Percentiles rank a stretch among this genome's conserved stretches.
Conservation (phyloP, 108 stramenopile species). For the Nitzschia inconspicua region DNA sequence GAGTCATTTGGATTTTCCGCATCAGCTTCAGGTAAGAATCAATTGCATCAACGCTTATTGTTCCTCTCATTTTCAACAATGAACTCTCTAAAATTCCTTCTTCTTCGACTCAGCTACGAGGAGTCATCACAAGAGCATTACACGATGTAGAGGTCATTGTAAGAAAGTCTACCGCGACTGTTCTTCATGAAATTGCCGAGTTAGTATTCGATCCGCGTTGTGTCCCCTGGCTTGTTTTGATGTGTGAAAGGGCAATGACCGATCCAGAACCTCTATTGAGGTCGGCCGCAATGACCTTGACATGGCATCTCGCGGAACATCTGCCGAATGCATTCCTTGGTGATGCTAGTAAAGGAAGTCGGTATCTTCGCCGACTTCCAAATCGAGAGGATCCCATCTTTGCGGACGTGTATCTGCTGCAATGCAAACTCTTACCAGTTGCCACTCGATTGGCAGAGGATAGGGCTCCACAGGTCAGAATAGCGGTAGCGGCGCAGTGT, state of each 20-base stretch:
- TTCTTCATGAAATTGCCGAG: constrained; percentile 88
- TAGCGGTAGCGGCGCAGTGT: constrained; percentile 87
- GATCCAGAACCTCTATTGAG: constrained; percentile 88
- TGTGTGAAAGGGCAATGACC: constrained; percentile 91
- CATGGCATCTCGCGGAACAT: constrained; percentile 88
- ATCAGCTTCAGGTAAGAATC: constrained; percentile 62
- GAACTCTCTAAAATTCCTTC: not conserved
- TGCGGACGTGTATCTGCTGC: constrained; percentile 85
- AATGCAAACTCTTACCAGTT: constrained; percentile 87
- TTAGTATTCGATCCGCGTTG: constrained; percentile 74
- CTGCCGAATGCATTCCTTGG: constrained; percentile 88
- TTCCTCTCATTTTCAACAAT: not conserved
- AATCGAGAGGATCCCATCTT: constrained; percentile 79
- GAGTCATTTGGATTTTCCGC: constrained; percentile 87
- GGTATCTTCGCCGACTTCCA: constrained; percentile 73
- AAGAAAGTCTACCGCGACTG: constrained; percentile 80
- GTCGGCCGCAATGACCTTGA: constrained; percentile 86
- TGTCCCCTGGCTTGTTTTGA: constrained; percentile 87
- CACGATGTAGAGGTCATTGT: constrained; percentile 89
- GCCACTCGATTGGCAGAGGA: constrained; percentile 88
- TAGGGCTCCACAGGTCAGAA: constrained; percentile 68
- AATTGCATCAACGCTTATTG: not conserved
- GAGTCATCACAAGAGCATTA: constrained; percentile 85
- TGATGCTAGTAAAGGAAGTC: constrained; percentile 84
- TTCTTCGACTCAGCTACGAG: constrained; percentile 55